Conservation (phyloP, 2,329 filamentous ascomycete genomes). For the Clonostachys sp. region DNA sequence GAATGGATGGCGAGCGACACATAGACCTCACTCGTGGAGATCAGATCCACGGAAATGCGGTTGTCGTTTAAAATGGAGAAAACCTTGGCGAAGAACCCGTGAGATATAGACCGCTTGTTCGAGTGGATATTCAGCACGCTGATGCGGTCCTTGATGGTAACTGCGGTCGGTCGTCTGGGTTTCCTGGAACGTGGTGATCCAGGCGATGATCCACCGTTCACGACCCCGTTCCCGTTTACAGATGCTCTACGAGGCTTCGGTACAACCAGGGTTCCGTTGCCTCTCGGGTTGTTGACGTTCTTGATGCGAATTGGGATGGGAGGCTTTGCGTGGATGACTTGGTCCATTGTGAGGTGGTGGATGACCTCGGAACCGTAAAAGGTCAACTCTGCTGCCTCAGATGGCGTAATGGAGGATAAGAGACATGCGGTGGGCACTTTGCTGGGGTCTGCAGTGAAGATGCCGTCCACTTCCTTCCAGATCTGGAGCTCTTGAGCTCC, state of each 20-base stretch:
- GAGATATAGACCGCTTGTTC: slow-evolving; percentile 92
- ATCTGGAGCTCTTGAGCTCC: slow-evolving; percentile 86
- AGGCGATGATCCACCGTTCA: neutral
- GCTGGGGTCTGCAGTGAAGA: slow-evolving; percentile 79
- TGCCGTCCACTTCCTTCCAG: slow-evolving; percentile 98
- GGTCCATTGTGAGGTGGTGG: slow-evolving; percentile 98
- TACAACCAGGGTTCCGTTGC: slow-evolving; percentile 75
- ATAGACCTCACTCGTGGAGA: slow-evolving; percentile 94
- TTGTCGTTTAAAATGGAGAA: slow-evolving; percentile 87
- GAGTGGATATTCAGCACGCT: slow-evolving; percentile 97
- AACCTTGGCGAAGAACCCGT: slow-evolving; percentile 92
- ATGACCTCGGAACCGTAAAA: slow-evolving; percentile 96
- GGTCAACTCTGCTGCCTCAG: slow-evolving; percentile 92
- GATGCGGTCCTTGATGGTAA: slow-evolving; percentile 97
- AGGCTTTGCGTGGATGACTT: slow-evolving; percentile 75
- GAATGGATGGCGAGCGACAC: slow-evolving; percentile 96
- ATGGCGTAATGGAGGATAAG: slow-evolving; percentile 83
- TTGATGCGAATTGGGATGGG: slow-evolving; percentile 86
- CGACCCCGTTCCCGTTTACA: neutral
- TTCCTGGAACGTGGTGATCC: slow-evolving; percentile 29
- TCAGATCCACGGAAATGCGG: slow-evolving; percentile 88
- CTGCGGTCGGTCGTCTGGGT: slow-evolving; percentile 76
- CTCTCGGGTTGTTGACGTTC: slow-evolving; percentile 83
- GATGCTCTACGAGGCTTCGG: slow-evolving; percentile 54
- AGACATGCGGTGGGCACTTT: slow-evolving; percentile 92